phyloP scores from a whole-genome alignment of 163 green algal species.

The Volvox carteri region DNA sequence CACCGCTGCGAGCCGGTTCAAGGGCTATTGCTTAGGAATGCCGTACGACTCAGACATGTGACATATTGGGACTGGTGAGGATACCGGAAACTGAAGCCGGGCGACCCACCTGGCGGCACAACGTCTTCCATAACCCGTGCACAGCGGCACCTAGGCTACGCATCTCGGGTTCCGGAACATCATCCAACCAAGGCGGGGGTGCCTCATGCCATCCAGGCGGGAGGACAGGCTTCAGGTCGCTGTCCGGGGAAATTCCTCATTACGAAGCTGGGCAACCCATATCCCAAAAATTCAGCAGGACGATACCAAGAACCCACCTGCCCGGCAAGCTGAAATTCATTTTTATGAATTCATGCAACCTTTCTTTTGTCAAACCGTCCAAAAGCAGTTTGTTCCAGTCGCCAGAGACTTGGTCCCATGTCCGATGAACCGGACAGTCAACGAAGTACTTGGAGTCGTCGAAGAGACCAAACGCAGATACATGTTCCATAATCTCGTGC shows the following conservation, averaged over 20 bases:
- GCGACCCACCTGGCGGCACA: constrained; percentile 52
- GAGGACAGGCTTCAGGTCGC: constrained; percentile 21
- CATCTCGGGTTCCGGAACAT: constrained; percentile 21
- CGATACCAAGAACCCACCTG: constrained; percentile 33
- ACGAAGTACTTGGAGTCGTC: constrained; percentile 40
- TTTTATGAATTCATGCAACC: background rate
- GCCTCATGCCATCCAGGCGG: constrained; percentile 6
- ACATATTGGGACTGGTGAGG: no score
- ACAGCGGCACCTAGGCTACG: constrained; percentile 45
- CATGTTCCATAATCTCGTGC: background rate
- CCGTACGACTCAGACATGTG: no score
- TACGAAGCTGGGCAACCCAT: background rate
- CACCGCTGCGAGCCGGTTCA: no score
- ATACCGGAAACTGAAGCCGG: no score
- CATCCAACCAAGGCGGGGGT: constrained; percentile 2
- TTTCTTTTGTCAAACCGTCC: background rate
- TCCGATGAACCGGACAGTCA: background rate
- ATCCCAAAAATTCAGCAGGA: background rate
- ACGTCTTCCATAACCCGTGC: constrained; percentile 58
- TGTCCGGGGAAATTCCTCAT: background rate
- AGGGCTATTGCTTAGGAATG: no score
- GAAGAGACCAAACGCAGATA: background rate
- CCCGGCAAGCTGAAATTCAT: constrained; percentile 45
- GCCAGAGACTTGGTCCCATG: background rate
- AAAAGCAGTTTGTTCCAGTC: background rate